Base-by-base conservation (phyloP, 176 grass and related monocot genomes). In the Eleusine coracana region DNA sequence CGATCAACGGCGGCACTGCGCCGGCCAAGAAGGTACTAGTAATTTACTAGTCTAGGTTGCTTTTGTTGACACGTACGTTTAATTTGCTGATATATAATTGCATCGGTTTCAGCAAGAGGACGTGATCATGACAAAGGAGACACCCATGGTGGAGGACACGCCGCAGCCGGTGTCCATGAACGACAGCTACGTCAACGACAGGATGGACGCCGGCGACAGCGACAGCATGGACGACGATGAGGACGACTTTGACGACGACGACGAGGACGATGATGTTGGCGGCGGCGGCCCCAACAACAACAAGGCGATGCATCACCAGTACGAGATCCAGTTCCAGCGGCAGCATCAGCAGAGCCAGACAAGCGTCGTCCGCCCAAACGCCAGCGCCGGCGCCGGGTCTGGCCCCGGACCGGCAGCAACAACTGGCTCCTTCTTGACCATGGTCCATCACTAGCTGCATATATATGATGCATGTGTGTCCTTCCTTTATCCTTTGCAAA, bases 261-360 rank as follows among this genome's bases (percentile, higher is more conserved):
- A 91, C 0, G 90, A 88, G 0, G 75, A 25, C 3, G 77, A 76
- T 6, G 77, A 76, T 6, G 68, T 59, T n/a, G 80, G 18, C 7
- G 75, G 77, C 18, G 76, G 72, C 13, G 68, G n/a, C n/a, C 52
- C 18, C 21, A 44, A 59, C 18, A 51, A 3, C 78, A 70, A 8
- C 41, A 82, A 59, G 56, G 5, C 5, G 16, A 88, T 86, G 83
- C 50, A 52, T 49, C 50, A 52, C 6, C 95, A 88, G 74, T 98
- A 93, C 84, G 86, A 95, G 78, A 85, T 91, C 79, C 92, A 98
- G 75, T 98, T 93, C 81, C 95, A 91, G 80, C 82, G 86, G 74
- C 88, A 54, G 70, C 87, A 51, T 5, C 67, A 80, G 29, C 70
- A 89, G 18, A 29, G 15, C 66, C 70, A 80, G 83, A 82, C 13